Conservation (phyloP, 163 green algal species). For the Scenedesmus sp. region DNA sequence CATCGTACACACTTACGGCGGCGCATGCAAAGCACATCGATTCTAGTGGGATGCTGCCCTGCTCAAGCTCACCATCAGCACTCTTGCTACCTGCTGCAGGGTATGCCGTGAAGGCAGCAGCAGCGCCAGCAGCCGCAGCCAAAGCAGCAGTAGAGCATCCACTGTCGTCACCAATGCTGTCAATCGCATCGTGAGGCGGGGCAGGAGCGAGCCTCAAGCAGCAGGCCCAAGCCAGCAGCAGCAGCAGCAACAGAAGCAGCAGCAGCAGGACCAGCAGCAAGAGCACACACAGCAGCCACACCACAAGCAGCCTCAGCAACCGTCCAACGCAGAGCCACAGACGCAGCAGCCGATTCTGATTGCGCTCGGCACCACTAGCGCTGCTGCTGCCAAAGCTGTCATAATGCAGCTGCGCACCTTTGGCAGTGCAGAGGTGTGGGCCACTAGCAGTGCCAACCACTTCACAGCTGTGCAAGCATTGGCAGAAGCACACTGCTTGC, state of each 20-base stretch:
- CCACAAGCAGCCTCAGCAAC: background rate
- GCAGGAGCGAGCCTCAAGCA: background rate
- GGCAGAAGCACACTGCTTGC: background rate
- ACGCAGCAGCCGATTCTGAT: slow-evolving; percentile 13
- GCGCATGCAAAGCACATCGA: background rate
- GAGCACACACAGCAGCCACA: background rate
- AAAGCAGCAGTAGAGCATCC: background rate
- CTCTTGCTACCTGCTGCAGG: background rate
- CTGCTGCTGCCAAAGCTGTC: slow-evolving; percentile 12
- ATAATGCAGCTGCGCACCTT: background rate
- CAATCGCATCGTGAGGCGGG: background rate
- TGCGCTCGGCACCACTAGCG: background rate
- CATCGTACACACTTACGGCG: background rate
- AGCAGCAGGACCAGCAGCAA: background rate
- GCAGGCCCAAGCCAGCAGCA: background rate
- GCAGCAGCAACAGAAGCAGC: slow-evolving; percentile 7
- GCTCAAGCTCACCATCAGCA: background rate
- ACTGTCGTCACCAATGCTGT: background rate
- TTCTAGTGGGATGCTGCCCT: too few relatives aligned
- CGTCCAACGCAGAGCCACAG: background rate
- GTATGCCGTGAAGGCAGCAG: background rate
- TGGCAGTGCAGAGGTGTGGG: slow-evolving; percentile 32
- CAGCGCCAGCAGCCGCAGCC: background rate
- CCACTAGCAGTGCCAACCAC: slow-evolving; percentile 42
- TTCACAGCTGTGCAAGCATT: slow-evolving; percentile 23